phyloP scores from a whole-genome alignment of 495 filamentous ascomycete genomes.

The Wilcoxina mikolae region DNA sequence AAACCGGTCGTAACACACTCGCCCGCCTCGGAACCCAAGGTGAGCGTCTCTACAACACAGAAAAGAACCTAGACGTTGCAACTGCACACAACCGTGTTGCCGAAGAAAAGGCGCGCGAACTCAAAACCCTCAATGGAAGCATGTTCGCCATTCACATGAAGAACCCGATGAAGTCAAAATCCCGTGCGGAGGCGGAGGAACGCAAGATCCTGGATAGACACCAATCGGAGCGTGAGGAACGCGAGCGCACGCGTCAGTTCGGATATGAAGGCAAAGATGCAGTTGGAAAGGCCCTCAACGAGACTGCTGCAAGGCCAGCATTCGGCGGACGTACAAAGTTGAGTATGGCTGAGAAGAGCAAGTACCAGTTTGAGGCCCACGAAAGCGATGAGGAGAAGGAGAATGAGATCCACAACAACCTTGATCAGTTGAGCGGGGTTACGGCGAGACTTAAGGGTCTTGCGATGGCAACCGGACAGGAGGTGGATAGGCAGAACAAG shows the following conservation, averaged over 20 bases:
- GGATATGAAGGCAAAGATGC: slow-evolving; percentile 44
- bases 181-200: slow-evolving; percentile 45
- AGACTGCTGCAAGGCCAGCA: slow-evolving; percentile 23
- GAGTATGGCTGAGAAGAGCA: slow-evolving; percentile 50
- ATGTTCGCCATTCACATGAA: slow-evolving; percentile 70
- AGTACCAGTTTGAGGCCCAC: slow-evolving; percentile 69
- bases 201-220: slow-evolving; percentile 47
- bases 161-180: slow-evolving; percentile 54
- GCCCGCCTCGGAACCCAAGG: slow-evolving; percentile 57
- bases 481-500: slow-evolving; percentile 61
- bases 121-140: slow-evolving; percentile 61
- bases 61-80: slow-evolving; percentile 57
- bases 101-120: slow-evolving; percentile 56
- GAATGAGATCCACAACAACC: slow-evolving; percentile 50
- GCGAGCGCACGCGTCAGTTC: slow-evolving; percentile 52
- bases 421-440: slow-evolving; percentile 45
- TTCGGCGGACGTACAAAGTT: slow-evolving; percentile 9
- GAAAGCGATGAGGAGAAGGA: slow-evolving; percentile 66
- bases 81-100: slow-evolving; percentile 53
- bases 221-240: slow-evolving; percentile 47
- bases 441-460: slow-evolving; percentile 50
- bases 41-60: slow-evolving; percentile 63
- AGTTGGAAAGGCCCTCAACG: slow-evolving; percentile 46
- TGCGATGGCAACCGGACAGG: slow-evolving; percentile 53
- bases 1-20: slow-evolving; percentile 54